Conservation (phyloP, 345 rosid species). For the Hypericum perforatum region DNA sequence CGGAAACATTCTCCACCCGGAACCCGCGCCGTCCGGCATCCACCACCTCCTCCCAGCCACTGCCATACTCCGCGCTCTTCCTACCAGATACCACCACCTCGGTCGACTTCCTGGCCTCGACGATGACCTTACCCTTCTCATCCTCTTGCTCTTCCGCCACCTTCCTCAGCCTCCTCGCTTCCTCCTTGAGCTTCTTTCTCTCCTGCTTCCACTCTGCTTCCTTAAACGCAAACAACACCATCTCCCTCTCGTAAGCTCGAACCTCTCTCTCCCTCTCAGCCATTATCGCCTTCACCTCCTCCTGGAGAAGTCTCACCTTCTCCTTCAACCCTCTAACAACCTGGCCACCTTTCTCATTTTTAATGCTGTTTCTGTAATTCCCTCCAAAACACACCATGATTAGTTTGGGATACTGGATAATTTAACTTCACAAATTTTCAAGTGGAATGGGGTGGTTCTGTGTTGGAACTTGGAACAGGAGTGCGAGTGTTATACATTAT, state of each 20-base stretch:
- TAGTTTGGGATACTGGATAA: no score
- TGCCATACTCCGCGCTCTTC: conserved; percentile 23
- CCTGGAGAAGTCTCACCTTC: conserved; percentile 36
- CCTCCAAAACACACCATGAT: conserved; percentile 39
- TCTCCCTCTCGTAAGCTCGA: conserved; percentile 33
- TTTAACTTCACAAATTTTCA: no score
- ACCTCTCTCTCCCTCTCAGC: conserved; percentile 36
- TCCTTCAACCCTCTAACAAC: conserved; percentile 18
- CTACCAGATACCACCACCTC: conserved; percentile 6
- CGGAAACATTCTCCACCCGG: conserved; percentile 44
- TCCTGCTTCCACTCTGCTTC: conserved; percentile 67
- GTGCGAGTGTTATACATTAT: no score
- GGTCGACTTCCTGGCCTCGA: background rate
- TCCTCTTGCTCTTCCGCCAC: conserved; percentile 39
- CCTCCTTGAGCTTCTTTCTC: conserved; percentile 54
- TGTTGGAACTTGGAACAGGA: no score
- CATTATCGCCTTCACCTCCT: conserved; percentile 35
- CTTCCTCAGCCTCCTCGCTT: conserved; percentile 43
- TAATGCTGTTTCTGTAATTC: conserved; percentile 25
- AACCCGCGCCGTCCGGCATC: background rate
- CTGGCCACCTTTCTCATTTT: conserved; percentile 8
- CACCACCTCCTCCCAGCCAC: conserved; percentile 9
- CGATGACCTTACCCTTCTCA: conserved; percentile 17
- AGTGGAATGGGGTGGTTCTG: no score
- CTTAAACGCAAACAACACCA: conserved; percentile 32